Evolutionary conservation across 306 rosid genomes (phyloP).

Genomic region (Trifolium pratense): DNA sequence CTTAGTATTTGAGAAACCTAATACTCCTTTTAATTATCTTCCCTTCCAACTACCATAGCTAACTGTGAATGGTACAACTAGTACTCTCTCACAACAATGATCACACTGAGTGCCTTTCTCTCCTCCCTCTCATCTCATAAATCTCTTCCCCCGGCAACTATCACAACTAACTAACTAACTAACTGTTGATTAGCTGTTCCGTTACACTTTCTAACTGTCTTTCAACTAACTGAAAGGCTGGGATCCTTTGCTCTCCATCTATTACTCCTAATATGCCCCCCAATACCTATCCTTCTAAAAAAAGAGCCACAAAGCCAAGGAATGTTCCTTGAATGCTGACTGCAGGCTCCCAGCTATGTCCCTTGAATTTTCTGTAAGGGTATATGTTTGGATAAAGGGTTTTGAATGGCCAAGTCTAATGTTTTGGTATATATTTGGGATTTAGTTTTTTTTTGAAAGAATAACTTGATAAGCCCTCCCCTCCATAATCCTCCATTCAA

Average conservation of each 20-base stretch:
- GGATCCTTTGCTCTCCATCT: background rate
- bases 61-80: background rate
- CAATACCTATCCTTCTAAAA: too few species aligned
- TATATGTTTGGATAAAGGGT: background rate
- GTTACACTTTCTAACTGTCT: background rate
- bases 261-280: background rate
- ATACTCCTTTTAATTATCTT: background rate
- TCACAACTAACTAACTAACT: background rate
- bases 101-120: background rate
- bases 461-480: background rate
- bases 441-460: background rate
- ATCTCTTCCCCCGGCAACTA: background rate
- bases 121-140: background rate
- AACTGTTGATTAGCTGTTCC: background rate
- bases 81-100: background rate
- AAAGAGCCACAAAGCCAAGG: too few species aligned
- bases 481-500: background rate
- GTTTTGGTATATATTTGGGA: background rate
- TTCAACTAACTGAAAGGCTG: background rate
- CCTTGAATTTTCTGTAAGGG: too few species aligned
- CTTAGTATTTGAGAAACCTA: background rate
- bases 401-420: background rate
- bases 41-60: background rate
- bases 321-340: too few species aligned
- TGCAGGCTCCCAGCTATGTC: too few species aligned